Percentiles rank a stretch among this genome's conserved stretches.
Conservation (phyloP, 768 basidiomycete species). For the Mycena alexandri region DNA sequence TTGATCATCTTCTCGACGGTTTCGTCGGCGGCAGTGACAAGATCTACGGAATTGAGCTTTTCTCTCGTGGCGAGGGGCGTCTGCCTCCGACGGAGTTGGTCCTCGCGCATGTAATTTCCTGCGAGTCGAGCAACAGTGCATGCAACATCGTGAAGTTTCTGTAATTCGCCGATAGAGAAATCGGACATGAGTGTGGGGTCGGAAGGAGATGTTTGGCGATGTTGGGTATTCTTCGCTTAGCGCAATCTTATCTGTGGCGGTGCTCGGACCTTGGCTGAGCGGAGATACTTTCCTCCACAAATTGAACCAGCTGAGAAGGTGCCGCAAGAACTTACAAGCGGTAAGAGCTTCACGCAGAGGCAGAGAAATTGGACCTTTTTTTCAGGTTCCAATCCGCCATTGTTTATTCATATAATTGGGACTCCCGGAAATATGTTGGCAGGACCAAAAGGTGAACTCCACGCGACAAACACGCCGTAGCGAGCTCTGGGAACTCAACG, state of each 20-base stretch:
- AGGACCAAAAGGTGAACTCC: too few species aligned
- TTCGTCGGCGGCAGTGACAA: slow-evolving; percentile 42
- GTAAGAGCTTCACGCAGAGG: too few species aligned
- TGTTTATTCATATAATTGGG: too few species aligned
- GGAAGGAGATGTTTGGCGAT: background rate
- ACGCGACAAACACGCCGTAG: background rate
- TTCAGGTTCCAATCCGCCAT: too few species aligned
- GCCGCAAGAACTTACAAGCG: too few species aligned
- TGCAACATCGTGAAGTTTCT: slow-evolving; percentile 36
- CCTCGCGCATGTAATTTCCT: slow-evolving; percentile 38
- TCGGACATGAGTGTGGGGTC: slow-evolving; percentile 22
- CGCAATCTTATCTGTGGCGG: background rate
- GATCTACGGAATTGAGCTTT: slow-evolving; percentile 44
- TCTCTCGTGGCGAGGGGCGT: slow-evolving; percentile 35
- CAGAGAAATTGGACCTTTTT: too few species aligned
- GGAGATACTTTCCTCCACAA: slow-evolving; percentile 17
- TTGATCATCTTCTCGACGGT: slow-evolving; percentile 42
- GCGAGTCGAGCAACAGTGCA: slow-evolving; percentile 39
- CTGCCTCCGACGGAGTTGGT: slow-evolving; percentile 40
- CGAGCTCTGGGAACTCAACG: background rate
- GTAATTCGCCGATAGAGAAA: slow-evolving; percentile 34
- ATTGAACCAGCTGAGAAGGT: background rate
- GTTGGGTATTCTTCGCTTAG: background rate
- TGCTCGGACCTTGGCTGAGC: background rate
- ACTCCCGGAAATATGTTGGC: too few species aligned